A percentile compares a stretch with the other conserved stretches of the same genome.
These are phyloP conservation scores for Quercus rubra DNA, from an alignment of 306 rosid genomes.

Conservation along the genomic window DNA sequence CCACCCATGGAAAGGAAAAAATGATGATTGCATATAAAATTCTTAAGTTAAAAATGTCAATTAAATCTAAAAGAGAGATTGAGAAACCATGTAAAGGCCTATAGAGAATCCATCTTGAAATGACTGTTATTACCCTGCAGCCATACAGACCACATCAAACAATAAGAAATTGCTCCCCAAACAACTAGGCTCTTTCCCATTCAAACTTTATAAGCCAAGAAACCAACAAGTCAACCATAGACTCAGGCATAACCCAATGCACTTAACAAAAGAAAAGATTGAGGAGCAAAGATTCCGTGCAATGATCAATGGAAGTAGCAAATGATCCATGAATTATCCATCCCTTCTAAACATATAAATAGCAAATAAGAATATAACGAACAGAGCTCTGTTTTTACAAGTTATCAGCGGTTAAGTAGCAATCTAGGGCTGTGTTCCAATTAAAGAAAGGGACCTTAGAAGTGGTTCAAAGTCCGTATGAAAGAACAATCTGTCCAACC, in stretches of 20 bases:
- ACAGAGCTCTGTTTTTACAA: no score
- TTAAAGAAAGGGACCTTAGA: no score
- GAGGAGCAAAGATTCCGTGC: no score
- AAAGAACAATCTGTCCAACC: no score
- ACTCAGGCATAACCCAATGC: not conserved
- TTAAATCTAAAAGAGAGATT: not conserved
- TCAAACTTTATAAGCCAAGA: not conserved
- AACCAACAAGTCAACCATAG: not conserved
- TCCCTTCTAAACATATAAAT: no score
- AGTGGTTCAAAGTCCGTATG: no score
- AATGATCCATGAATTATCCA: no score
- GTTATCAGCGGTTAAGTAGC: no score
- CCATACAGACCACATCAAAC: not conserved
- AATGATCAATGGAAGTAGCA: no score
- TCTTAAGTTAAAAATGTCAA: not conserved
- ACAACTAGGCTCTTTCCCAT: not conserved
- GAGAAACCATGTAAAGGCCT: not conserved
- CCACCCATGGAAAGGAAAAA: not conserved
- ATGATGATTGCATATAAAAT: not conserved
- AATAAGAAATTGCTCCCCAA: not conserved
- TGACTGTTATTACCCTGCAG: not conserved
- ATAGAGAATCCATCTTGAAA: not conserved
- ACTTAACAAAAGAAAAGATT: no score
- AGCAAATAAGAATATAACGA: no score
- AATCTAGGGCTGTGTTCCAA: no score